These are phyloP conservation scores for Pythium graminicola DNA, from an alignment of 352 stramenopile genomes.

Conservation along the genomic window DNA sequence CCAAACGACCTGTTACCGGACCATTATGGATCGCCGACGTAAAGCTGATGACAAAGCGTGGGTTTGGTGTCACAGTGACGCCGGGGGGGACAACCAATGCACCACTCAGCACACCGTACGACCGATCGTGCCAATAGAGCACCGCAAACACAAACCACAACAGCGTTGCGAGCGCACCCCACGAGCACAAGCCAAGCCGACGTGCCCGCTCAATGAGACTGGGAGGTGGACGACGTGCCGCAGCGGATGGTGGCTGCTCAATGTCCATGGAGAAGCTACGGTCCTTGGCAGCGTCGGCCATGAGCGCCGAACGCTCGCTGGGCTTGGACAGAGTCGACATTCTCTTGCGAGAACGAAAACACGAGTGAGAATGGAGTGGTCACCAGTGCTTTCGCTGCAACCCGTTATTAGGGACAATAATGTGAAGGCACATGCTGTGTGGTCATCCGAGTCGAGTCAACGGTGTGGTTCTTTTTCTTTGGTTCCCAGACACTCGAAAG, in stretches of 20 bases:
- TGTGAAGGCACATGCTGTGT: no score
- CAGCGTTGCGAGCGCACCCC: slow-evolving; percentile 17
- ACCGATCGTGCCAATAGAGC: slow-evolving; percentile 14
- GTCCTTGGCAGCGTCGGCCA: slow-evolving; percentile 14
- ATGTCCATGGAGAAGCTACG: slow-evolving; percentile 27
- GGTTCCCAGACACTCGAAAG: not conserved
- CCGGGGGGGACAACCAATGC: not conserved
- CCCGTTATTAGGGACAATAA: no score
- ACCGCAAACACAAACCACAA: slow-evolving; percentile 16
- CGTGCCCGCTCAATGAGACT: not conserved
- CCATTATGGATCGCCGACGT: slow-evolving; percentile 22
- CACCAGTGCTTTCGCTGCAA: no score
- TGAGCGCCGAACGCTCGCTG: slow-evolving; percentile 24
- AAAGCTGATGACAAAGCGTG: slow-evolving; percentile 39
- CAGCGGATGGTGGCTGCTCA: slow-evolving; percentile 15
- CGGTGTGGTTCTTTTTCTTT: slow-evolving; percentile 12
- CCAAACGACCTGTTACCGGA: slow-evolving; percentile 46
- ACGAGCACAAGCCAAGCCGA: slow-evolving; percentile 25
- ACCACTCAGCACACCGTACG: slow-evolving; percentile 2
- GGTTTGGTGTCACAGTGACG: slow-evolving; percentile 10
- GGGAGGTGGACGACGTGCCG: not conserved
- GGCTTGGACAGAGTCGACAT: slow-evolving; percentile 7
- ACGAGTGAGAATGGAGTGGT: not conserved
- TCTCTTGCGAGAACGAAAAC: not conserved
- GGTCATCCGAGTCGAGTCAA: not conserved